phyloP scores from a whole-genome alignment of 352 stramenopile genomes.

The Aphanomyces invadans region DNA sequence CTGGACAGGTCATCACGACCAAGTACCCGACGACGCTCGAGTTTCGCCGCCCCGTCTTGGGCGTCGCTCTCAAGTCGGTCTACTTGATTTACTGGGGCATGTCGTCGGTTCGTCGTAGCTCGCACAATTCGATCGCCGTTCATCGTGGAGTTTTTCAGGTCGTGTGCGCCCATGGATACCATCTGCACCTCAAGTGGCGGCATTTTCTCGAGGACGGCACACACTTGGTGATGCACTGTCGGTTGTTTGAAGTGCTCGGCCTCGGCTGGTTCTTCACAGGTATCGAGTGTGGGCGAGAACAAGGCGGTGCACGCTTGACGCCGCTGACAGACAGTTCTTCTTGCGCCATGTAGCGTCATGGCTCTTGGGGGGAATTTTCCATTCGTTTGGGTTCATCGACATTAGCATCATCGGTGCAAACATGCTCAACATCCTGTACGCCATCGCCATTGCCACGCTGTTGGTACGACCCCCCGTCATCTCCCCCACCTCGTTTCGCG shows the following conservation, averaged over 20 bases:
- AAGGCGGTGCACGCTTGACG: too few species aligned
- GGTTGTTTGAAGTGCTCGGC: slow-evolving; percentile 51
- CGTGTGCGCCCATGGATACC: slow-evolving; percentile 59
- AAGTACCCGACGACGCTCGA: slow-evolving; percentile 44
- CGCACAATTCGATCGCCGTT: not conserved
- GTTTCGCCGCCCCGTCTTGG: slow-evolving; percentile 32
- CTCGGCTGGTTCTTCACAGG: slow-evolving; percentile 37
- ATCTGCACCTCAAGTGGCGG: slow-evolving; percentile 54
- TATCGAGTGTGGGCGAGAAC: too few species aligned
- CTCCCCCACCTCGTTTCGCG: not conserved
- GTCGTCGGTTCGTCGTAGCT: slow-evolving; percentile 26
- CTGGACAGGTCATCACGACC: slow-evolving; percentile 36
- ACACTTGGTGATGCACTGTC: slow-evolving; percentile 57
- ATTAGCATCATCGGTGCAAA: slow-evolving; percentile 36
- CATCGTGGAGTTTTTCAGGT: not conserved
- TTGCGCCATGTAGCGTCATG: slow-evolving; percentile 40
- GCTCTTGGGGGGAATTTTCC: slow-evolving; percentile 48
- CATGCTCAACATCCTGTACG: slow-evolving; percentile 16
- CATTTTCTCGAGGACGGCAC: slow-evolving; percentile 54
- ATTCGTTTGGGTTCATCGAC: slow-evolving; percentile 55
- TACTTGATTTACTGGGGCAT: slow-evolving; percentile 58
- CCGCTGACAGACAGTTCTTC: too few species aligned
- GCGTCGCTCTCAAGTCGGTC: slow-evolving; percentile 42
- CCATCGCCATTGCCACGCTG: slow-evolving; percentile 4
- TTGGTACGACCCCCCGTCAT: not conserved